phyloP scores from a whole-genome alignment of 768 basidiomycete species.

The Calocybe cyanea region DNA sequence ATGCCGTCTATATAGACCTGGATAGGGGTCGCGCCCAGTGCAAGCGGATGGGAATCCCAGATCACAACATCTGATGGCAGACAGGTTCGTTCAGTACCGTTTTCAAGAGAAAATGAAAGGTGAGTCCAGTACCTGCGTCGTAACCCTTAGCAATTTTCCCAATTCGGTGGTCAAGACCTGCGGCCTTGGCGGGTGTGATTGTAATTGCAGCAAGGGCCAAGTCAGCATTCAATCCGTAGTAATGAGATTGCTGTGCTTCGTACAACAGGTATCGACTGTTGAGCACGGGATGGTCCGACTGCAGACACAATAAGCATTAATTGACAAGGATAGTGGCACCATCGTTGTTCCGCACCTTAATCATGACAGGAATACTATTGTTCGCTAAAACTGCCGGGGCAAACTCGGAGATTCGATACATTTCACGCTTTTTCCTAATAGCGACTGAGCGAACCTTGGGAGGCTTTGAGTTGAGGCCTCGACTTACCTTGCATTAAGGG shows the following conservation, averaged over 20 bases:
- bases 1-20: constrained; percentile 88
- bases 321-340: not conserved
- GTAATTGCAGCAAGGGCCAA: constrained; percentile 63
- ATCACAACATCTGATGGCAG: constrained; percentile 40
- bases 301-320: constrained; percentile 1
- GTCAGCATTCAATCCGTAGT: constrained; percentile 57
- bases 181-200: constrained; percentile 55
- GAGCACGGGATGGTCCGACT: constrained; percentile 56
- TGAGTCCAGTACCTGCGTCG: constrained; percentile 11
- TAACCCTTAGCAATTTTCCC: constrained; percentile 56
- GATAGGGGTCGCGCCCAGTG: constrained; percentile 72
- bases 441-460: no score
- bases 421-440: constrained; percentile 41
- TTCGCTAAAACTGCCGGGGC: constrained; percentile 70
- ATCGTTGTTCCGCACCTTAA: constrained; percentile 49
- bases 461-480: not conserved
- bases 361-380: constrained; percentile 59
- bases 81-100: not conserved
- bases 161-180: constrained; percentile 67
- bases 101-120: constrained; percentile 4
- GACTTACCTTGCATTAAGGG: constrained; percentile 48
- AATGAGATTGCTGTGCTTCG: constrained; percentile 69
- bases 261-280: constrained; percentile 65
- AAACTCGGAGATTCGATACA: constrained; percentile 69
- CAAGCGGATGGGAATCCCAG: constrained; percentile 77